Base-by-base conservation (phyloP, 495 filamentous ascomycete genomes). In the Daldinia childiae region DNA sequence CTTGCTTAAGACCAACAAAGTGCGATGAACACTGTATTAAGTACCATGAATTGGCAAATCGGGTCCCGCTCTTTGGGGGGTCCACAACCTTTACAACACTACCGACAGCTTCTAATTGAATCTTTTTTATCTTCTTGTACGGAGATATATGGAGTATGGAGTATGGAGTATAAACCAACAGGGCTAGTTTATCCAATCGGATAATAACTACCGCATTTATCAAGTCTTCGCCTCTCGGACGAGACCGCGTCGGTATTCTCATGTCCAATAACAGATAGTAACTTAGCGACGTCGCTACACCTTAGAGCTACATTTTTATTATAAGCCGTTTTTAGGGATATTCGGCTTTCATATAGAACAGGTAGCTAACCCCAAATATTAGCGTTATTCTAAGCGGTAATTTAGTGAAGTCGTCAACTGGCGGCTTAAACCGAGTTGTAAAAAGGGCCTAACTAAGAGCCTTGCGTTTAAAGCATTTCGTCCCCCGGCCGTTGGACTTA, bases 241-340 rank as follows among this genome's bases (percentile, higher is more conserved):
- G 6, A 48, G 19, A 1, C 43, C 43, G 43, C 43, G 19, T 48
- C 43, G 43, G 43, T 12, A 48, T 24, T 19, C 11, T 48, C 43
- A 48, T 48, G 19, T 48, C 43, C 43, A 24, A 48, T 24, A 48
- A 48, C 9, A 14, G 43, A 48, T 24, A 48, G 43, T 6, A 24
- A 4, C 43, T 48, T 48, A 48, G 43, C 26, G n/a, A 56, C 30
- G 27, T 27, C 15, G 52, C 14, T 29, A 27, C 15, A 34, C n/a
- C 9, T 21, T 55, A 48, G 58, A 56, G 50, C 50, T 39, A 50
- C 39, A 26, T 48, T 57, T 64, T 57, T 39, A 41, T 56, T 48
- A 34, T 39, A 54, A 14, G 27, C 56, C 26, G 17, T 17, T 68
- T 48, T 45, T 45, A 30, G 45, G 26, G 29, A n/a, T 60, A 45